Evolutionary conservation across 2,329 filamentous ascomycete species (phyloP).

Genomic region (Plenodomus lindquistii): DNA sequence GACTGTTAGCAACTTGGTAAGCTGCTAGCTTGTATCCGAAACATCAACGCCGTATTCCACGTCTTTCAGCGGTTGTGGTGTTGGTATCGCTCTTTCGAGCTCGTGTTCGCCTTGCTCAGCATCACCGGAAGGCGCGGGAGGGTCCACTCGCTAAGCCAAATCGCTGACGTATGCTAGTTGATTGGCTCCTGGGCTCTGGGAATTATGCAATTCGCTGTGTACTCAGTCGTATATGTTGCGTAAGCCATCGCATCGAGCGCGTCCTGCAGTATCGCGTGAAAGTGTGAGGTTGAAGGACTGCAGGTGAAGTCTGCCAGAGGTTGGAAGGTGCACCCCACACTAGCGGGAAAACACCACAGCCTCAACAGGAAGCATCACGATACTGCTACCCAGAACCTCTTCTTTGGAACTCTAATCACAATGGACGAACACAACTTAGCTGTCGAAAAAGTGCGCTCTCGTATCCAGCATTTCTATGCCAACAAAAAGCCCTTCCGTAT

Average conservation of each 20-base stretch:
- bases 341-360: background rate
- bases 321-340: background rate
- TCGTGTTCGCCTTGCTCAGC: constrained; percentile 1
- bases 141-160: constrained; percentile 20
- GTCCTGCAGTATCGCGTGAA: background rate
- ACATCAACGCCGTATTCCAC: background rate
- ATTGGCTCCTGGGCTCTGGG: background rate
- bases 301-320: background rate
- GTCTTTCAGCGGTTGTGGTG: background rate
- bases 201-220: background rate
- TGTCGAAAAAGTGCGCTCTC: constrained; percentile 26
- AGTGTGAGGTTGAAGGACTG: background rate
- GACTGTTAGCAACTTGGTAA: background rate
- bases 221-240: background rate
- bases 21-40: background rate
- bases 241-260: background rate
- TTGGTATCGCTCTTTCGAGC: background rate
- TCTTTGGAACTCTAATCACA: background rate
- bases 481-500: constrained; percentile 46
- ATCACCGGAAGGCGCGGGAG: constrained; percentile 24
- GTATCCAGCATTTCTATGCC: constrained; percentile 30
- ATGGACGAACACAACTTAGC: constrained; percentile 30
- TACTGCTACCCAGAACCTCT: background rate
- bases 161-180: constrained; percentile 19
- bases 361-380: background rate